These are phyloP conservation scores for Penicillium sp. DNA, from an alignment of 2,329 filamentous ascomycete species.

Conservation along the genomic window DNA sequence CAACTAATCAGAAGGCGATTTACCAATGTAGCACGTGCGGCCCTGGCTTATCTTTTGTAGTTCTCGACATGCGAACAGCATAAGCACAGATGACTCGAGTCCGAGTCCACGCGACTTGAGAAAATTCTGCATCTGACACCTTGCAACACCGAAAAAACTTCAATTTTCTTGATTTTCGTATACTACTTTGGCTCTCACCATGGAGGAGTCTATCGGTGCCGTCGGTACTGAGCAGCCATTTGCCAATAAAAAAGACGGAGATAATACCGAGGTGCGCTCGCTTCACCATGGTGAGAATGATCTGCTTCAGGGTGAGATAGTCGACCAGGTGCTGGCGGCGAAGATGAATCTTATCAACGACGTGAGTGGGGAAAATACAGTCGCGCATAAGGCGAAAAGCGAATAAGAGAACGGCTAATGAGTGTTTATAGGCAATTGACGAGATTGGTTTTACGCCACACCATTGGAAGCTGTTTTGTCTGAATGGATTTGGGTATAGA, in stretches of 20 bases:
- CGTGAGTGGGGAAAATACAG: constrained; percentile 36
- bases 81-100: not conserved
- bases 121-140: not conserved
- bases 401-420: not conserved
- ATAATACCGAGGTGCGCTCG: constrained; percentile 1
- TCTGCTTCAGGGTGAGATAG: constrained; percentile 15
- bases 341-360: constrained; percentile 70
- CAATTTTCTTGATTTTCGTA: not conserved
- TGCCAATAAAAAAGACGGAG: constrained; percentile 2
- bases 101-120: not conserved
- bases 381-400: not conserved
- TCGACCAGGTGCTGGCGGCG: constrained; percentile 59
- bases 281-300: constrained; percentile 9
- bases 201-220: not conserved
- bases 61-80: not conserved
- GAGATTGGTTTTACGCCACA: constrained; percentile 52
- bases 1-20: not conserved
- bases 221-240: not conserved
- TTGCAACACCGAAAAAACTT: not conserved
- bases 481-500: constrained; percentile 56
- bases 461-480: constrained; percentile 57
- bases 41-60: not conserved
- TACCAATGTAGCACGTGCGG: not conserved
- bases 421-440: constrained; percentile 41
- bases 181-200: not conserved